These are phyloP conservation scores for Aureobasidium sp. DNA, from an alignment of 2,329 filamentous ascomycete species.

Conservation along the genomic window DNA sequence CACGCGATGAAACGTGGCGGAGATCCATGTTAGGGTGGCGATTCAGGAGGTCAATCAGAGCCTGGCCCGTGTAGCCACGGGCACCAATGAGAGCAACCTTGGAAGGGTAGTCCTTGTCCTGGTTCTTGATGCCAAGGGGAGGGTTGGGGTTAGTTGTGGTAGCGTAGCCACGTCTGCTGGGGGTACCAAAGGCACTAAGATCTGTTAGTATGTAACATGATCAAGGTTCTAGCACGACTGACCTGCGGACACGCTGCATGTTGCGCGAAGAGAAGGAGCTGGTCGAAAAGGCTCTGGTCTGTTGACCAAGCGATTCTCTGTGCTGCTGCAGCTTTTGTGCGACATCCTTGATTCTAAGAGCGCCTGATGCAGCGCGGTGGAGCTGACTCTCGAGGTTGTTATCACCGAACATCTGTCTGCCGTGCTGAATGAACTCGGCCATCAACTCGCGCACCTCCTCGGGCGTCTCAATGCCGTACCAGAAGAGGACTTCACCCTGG, in stretches of 20 bases:
- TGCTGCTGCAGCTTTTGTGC: conserved; percentile 37
- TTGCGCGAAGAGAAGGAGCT: conserved; percentile 31
- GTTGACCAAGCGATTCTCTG: conserved; percentile 35
- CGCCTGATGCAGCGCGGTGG: conserved; percentile 66
- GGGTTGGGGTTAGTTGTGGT: conserved; percentile 80
- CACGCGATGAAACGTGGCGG: conserved; percentile 84
- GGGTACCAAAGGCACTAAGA: conserved; percentile 17
- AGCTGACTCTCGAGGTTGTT: conserved; percentile 83
- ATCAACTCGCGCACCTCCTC: conserved; percentile 78
- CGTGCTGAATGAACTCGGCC: conserved; percentile 75
- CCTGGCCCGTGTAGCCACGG: conserved; percentile 89
- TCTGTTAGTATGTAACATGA: background rate
- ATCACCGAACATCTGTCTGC: conserved; percentile 80
- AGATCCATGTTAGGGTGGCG: conserved; percentile 85
- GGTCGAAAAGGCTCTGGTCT: conserved; percentile 64
- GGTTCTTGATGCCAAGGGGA: conserved; percentile 80
- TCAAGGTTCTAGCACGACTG: background rate
- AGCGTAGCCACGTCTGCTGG: conserved; percentile 44
- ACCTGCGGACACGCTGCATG: conserved; percentile 15
- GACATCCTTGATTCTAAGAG: conserved; percentile 51
- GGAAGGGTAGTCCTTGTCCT: conserved; percentile 69
- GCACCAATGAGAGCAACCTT: conserved; percentile 84
- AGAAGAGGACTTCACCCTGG: conserved; percentile 81
- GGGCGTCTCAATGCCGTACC: conserved; percentile 80
- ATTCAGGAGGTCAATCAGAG: conserved; percentile 80